Evolutionary conservation across 495 filamentous ascomycete species (phyloP), one percentile per base, ranked within the genome.

Genomic region (Darksidea phi): DNA sequence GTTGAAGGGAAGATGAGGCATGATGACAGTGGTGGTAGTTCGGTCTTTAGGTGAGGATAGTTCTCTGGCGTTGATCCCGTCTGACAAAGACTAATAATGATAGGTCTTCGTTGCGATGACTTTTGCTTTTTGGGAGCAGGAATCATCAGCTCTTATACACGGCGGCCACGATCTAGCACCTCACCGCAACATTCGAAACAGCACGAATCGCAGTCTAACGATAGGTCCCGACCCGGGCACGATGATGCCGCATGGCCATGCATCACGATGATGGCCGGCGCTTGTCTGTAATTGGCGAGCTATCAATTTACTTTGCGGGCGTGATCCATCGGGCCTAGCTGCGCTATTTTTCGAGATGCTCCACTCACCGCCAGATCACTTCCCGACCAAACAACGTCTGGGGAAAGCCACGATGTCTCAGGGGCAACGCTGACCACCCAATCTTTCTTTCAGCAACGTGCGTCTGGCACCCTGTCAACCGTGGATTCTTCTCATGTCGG

Each of bases 1-100:
- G n/a, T 36, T 25, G 51, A 66, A 66, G 20, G 63, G 63, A 51
- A 66, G 57, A 57, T 57, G 49, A 57, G 64, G 64, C 64, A 66
- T 66, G 55, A 48, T 63, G 61, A 21, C n/a, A 1, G 34, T 6
- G 47, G 48, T 26, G 49, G 20, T 15, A 24, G 37, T 34, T 34
- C 6, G 48, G 38, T 54, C 5, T 53, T 28, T 17, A 21, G 23
- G 15, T 42, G 21, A 18, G 13, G 17, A 23, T 61, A 53, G 57
- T 52, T 52, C 57, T 59, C 48, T 52, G 37, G 6, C 5, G 46
- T 45, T 17, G 37, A 46, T 52, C n/a, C 47, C 24, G 28, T 18
- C 17, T 58, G 53, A 48, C 21, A 43, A 42, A 25, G 26, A 48
- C 20, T 36, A n/a, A n/a, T 42, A 6, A 18, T 48, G 20, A 15